Evolutionary conservation across 495 filamentous ascomycete genomes (phyloP).

Genomic region (Aspergillus carlsbadensis): DNA sequence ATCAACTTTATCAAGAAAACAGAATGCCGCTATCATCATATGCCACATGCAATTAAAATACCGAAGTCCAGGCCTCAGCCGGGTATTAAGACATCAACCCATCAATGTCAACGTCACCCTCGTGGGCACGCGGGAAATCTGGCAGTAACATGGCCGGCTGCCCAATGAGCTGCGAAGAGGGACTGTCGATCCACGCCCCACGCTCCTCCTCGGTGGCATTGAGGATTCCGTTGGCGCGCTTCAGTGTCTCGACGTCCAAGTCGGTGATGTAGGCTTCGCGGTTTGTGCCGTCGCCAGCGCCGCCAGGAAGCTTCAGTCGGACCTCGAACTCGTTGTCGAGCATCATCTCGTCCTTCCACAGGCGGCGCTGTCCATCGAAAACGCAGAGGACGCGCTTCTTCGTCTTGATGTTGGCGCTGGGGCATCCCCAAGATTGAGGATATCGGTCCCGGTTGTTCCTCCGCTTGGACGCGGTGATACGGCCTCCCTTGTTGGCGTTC

Average conservation of each 20-base stretch:
- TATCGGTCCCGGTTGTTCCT: slow-evolving; percentile 90
- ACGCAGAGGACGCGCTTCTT: slow-evolving; percentile 95
- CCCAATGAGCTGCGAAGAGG: slow-evolving; percentile 37
- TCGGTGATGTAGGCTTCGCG: slow-evolving; percentile 80
- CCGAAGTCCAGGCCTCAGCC: background rate
- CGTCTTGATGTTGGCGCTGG: slow-evolving; percentile 89
- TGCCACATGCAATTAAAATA: slow-evolving; percentile 13
- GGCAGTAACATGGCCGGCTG: slow-evolving; percentile 36
- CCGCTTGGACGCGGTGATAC: slow-evolving; percentile 58
- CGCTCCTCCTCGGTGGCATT: slow-evolving; percentile 78
- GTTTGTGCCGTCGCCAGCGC: slow-evolving; percentile 56
- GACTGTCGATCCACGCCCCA: slow-evolving; percentile 66
- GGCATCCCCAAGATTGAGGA: slow-evolving; percentile 87
- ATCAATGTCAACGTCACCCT: slow-evolving; percentile 40
- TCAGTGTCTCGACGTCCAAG: slow-evolving; percentile 86
- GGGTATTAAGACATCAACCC: slow-evolving; percentile 39
- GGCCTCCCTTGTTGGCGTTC: slow-evolving; percentile 28
- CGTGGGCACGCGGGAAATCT: slow-evolving; percentile 31
- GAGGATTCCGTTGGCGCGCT: slow-evolving; percentile 78
- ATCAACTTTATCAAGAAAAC: slow-evolving; percentile 20
- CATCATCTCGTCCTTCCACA: slow-evolving; percentile 99
- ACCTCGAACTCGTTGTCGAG: slow-evolving; percentile 93
- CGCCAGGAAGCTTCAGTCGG: slow-evolving; percentile 70
- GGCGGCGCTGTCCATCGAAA: slow-evolving; percentile 81
- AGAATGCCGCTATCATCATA: slow-evolving; percentile 21